Base-by-base conservation (phyloP, 2,329 filamentous ascomycete species). In the Karstenula rhodostoma region DNA sequence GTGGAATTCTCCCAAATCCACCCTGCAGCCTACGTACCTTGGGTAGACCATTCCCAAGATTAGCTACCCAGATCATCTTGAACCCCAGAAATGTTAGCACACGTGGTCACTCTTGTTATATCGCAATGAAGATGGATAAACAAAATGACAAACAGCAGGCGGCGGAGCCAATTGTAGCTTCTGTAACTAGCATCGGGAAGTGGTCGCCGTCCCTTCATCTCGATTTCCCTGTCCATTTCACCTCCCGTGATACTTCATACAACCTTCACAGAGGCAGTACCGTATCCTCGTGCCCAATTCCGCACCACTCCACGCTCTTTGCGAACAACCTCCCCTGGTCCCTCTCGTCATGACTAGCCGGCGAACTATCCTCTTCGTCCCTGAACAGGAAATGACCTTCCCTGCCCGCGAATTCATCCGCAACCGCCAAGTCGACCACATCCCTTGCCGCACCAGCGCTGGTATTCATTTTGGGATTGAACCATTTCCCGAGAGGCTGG, bases 321-420 rank as follows among this genome's bases (percentile, higher is more conserved):
- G 27, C 29, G 78, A 79, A 81, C 17, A 81, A 25, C 15, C 19
- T 60, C 19, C 71, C 57, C 61, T 80, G 77, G 51, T 63, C 67
- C 6, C 60, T 49, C 64, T 72, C 66, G 57, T 79, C 66, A 40
- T 63, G 44, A 27, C 72, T 79, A 1, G 74, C 67, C 9, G 70
- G 69, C 0, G 74, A 73, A 55, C 74, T 76, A 4, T 69, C 62
- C 17, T 67, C 70, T 58, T 73, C 73, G 10, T 72, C 56, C 0
- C 70, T 64, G 8, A 79, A 58, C 0, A 69, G 72, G 42, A 75
- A 78, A 60, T 79, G 79, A 0, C 79, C 77, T 12, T 73, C 65
- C 50, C 76, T 69, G 17, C 70, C 74, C 0, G 72, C 64, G 62
- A 71, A 65, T 25, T 66, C 67, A 19, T 63, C 66, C 15, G 63